phyloP scores from a whole-genome alignment of 805 yeast species.

The Grigorovia transvaalensis region DNA sequence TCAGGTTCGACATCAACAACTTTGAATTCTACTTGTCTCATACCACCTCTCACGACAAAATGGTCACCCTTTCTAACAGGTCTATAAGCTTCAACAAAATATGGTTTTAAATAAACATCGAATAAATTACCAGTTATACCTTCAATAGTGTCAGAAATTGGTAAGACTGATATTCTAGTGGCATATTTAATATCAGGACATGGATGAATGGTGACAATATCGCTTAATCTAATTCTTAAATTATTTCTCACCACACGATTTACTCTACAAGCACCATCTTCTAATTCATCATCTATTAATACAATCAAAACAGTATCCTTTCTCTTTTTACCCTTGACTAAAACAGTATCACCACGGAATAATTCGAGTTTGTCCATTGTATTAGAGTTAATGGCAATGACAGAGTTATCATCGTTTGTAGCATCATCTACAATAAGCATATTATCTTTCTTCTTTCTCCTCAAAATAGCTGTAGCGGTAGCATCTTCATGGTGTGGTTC shows the following conservation, averaged over 20 bases:
- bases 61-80: slow-evolving; percentile 97
- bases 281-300: slow-evolving; percentile 91
- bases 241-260: slow-evolving; percentile 95
- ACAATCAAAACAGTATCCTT: slow-evolving; percentile 95
- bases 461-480: slow-evolving; percentile 94
- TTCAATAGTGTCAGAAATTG: slow-evolving; percentile 96
- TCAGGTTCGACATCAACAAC: slow-evolving; percentile 97
- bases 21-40: slow-evolving; percentile 98
- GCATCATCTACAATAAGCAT: slow-evolving; percentile 95
- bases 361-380: slow-evolving; percentile 92
- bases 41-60: slow-evolving; percentile 94
- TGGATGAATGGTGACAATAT: slow-evolving; percentile 80
- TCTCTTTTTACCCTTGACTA: slow-evolving; percentile 96
- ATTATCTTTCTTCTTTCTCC: slow-evolving; percentile 96
- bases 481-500: slow-evolving; percentile 47
- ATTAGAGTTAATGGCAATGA: slow-evolving; percentile 85
- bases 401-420: slow-evolving; percentile 91
- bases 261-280: slow-evolving; percentile 87
- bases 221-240: slow-evolving; percentile 88
- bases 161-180: slow-evolving; percentile 84
- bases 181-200: slow-evolving; percentile 98
- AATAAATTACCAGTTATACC: slow-evolving; percentile 94
- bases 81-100: slow-evolving; percentile 97
- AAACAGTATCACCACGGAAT: slow-evolving; percentile 95
- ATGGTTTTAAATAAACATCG: slow-evolving; percentile 93